Base-by-base conservation (phyloP, 164 flowering plant species). In the Akebia trifoliata region DNA sequence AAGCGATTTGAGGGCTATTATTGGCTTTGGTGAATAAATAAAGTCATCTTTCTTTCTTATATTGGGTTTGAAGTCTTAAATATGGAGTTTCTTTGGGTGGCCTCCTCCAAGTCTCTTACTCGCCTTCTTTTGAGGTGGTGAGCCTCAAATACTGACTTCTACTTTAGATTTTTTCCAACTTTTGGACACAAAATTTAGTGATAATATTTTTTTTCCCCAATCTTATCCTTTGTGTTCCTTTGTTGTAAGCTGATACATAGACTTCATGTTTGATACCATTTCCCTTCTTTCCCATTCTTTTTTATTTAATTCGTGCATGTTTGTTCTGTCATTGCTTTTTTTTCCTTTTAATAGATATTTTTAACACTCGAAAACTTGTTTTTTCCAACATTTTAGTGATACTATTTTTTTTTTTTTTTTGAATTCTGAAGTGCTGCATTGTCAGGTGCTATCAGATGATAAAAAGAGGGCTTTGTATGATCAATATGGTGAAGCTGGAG, bases 371-470 rank as follows among this genome's bases (percentile, higher is more conserved):
- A 25, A 18, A 9, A 18, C 40, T 37, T 25, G 8, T 43, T 25
- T 15, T 7, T 7, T 2, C 6, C 46, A 31, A 34, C 54, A 30
- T 50, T 53, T 60, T 53, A 42, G 22, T 56, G 51, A 34, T 39
- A 35, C 10, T 47, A 24, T 25, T 51, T 50, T n/a, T n/a, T n/a
- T n/a, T n/a, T n/a, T n/a, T n/a, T n/a, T 72, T 66, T 73, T 72
- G 69, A 76, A 71, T 71, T 69, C 77, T 82, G 81, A 80, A 71
- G 69, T 70, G 49, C 64, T 59, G 58, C 40, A 61, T 64, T 81
- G 78, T 73, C 99, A 93, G 99, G 96, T 93, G 74, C 75, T 90
- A 73, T 90, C 99, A 76, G 99, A 93, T 80, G 99, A 93, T 66
- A 70, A 90, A 73, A 90, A 93, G 74, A 83, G 99, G 72, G 79